phyloP scores from a whole-genome alignment of 257 asterid species.

The Anisodus tanguticus region DNA sequence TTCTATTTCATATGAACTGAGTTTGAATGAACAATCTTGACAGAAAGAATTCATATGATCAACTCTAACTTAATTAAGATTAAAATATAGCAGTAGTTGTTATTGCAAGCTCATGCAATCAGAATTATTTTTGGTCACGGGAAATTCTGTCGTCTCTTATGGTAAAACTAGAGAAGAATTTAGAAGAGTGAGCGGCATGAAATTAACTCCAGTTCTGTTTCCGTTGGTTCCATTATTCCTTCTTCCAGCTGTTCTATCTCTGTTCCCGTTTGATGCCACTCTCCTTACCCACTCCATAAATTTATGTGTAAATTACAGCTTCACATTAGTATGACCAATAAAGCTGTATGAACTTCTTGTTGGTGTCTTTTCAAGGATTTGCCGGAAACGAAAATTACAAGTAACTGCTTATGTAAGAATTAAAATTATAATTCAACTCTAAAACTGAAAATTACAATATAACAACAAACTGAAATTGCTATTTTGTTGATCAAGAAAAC shows the following conservation, averaged over 20 bases:
- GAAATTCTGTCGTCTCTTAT: background rate
- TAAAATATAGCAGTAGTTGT: too few species aligned
- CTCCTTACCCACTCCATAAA: slow-evolving; percentile 7
- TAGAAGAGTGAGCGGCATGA: background rate
- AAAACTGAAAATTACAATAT: too few species aligned
- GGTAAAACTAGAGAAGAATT: background rate
- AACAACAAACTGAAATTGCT: too few species aligned
- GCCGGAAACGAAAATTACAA: too few species aligned
- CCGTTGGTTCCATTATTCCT: background rate
- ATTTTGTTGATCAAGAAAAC: too few species aligned
- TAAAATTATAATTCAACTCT: too few species aligned
- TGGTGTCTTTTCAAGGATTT: too few species aligned
- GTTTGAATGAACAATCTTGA: background rate
- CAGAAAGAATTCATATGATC: background rate
- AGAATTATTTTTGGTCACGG: background rate
- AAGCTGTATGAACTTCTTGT: background rate
- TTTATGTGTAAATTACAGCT: background rate
- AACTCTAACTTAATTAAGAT: background rate
- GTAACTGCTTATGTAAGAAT: too few species aligned
- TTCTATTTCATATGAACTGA: background rate
- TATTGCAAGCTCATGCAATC: background rate
- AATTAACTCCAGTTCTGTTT: background rate
- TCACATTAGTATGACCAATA: background rate
- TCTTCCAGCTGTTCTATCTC: background rate
- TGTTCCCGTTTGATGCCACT: background rate